Percentiles rank a stretch among this genome's conserved stretches.
Evolutionary conservation across 257 asterid species (phyloP).

Genomic region (Ballota nigra): DNA sequence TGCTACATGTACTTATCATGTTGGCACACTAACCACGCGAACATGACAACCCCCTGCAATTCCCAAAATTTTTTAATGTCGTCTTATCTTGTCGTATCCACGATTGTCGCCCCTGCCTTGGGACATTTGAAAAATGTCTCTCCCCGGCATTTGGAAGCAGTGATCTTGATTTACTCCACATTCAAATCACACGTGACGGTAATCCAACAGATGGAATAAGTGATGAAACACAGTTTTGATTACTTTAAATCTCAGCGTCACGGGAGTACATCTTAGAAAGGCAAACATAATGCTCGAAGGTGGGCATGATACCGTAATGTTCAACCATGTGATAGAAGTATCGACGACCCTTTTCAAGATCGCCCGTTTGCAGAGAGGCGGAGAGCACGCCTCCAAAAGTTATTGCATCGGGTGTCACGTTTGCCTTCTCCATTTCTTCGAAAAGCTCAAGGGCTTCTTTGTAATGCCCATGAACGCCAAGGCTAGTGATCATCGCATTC

Average conservation of each 20-base stretch:
- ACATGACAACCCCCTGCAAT: no score
- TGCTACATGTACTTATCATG: no score
- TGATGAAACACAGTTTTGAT: background rate
- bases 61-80: no score
- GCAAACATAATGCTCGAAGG: constrained; percentile 31
- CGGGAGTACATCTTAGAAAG: constrained; percentile 34
- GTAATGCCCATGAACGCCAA: constrained; percentile 50
- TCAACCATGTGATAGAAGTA: constrained; percentile 41
- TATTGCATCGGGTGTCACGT: constrained; percentile 40
- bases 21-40: no score
- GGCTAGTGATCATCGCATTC: constrained; percentile 53
- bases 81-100: no score
- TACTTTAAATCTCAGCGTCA: constrained; percentile 12
- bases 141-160: background rate
- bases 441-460: constrained; percentile 42
- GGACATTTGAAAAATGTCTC: no score
- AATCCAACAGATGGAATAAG: background rate
- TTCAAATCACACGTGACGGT: background rate
- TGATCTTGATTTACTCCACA: background rate
- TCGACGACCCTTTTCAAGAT: constrained; percentile 33
- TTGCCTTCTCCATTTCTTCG: constrained; percentile 42
- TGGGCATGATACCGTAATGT: constrained; percentile 34
- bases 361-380: constrained; percentile 39
- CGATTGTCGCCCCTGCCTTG: no score
- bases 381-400: constrained; percentile 42